Evolutionary conservation across 495 filamentous ascomycete genomes (phyloP), one percentile per base, ranked within the genome.

Genomic region (Penicillium chermesinum): DNA sequence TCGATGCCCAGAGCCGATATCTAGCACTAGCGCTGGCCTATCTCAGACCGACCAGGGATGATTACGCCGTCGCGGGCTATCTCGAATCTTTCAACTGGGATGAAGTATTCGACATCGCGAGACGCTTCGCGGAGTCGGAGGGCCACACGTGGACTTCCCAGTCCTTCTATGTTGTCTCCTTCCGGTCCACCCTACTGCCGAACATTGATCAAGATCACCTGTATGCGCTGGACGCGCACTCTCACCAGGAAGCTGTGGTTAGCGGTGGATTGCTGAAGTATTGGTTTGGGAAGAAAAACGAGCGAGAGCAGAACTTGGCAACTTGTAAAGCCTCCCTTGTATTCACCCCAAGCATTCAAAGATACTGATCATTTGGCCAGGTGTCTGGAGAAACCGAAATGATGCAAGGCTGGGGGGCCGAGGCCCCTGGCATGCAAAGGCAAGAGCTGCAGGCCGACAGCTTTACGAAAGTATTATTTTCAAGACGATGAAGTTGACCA

Each of bases 261-360:
- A 85, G 82, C 53, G 89, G 88, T 1, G 89, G 90, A n/a, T 74
- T 96, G 58, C 68, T 95, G 57, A 93, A 94, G 79, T 90, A 91
- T 68, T 93, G 88, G 87, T 91, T 87, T 61, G 86, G 86, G 12
- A 65, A 63, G 21, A 85, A 85, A 25, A 78, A 89, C 67, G 70
- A 61, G 27, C 62, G 83, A 25, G 73, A 77, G 18, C 71, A 74
- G 57, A 90, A 91, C 64, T 64, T 90, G 50, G 86, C 87, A 39
- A 90, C 86, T 37, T 90, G 85, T 77, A 57, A 56, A 71, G 63
- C 34, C 18, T 14, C 17, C 44, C 9, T 33, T 42, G 0, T 18
- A 10, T 13, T 20, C 10, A 32, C 7, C 15, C n/a, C 32, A 5
- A 17, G 7, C 22, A 14, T 22, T 34, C 18, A 9, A 25, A 16